Evolutionary conservation across 495 filamentous ascomycete genomes (phyloP).

Genomic region (Daldinia caldariorum): DNA sequence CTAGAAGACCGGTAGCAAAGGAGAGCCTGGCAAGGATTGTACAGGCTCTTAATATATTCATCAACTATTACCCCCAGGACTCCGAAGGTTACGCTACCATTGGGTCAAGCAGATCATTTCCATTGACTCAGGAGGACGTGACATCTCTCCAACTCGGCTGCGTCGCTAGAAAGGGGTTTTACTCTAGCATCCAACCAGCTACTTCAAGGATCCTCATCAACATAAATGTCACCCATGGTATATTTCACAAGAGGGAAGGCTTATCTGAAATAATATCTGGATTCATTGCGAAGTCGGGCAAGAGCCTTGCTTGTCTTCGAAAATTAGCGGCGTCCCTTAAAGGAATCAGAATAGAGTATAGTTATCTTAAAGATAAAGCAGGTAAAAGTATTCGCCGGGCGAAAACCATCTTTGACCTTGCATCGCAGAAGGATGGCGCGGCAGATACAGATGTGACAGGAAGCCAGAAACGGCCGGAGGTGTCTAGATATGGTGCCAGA

Average conservation of each 20-base stretch:
- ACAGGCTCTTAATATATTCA: conserved; percentile 22
- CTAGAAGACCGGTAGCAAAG: background rate
- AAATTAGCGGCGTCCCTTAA: background rate
- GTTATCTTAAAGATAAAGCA: background rate
- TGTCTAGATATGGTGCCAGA: background rate
- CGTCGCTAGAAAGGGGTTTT: conserved; percentile 17
- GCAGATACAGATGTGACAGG: background rate
- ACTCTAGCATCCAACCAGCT: conserved; percentile 55
- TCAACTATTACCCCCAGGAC: background rate
- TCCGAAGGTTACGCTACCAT: background rate
- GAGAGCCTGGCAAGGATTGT: background rate
- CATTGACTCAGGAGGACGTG: background rate
- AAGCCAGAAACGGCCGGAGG: background rate
- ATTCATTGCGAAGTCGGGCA: background rate
- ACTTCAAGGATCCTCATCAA: conserved; percentile 65
- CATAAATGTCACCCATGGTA: conserved; percentile 51
- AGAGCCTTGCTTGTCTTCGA: background rate
- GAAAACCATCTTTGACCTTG: conserved; percentile 12
- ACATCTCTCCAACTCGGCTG: background rate
- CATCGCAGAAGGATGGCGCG: background rate
- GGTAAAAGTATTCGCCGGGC: background rate
- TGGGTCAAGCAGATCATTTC: conserved; percentile 19
- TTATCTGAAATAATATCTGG: conserved; percentile 15
- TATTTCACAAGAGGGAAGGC: conserved; percentile 38
- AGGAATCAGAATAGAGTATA: conserved; percentile 3